A percentile compares a stretch with the other conserved stretches of the same genome.
These are phyloP conservation scores for Ceratocystis destructans DNA, from an alignment of 2,329 filamentous ascomycete genomes.

Conservation along the genomic window DNA sequence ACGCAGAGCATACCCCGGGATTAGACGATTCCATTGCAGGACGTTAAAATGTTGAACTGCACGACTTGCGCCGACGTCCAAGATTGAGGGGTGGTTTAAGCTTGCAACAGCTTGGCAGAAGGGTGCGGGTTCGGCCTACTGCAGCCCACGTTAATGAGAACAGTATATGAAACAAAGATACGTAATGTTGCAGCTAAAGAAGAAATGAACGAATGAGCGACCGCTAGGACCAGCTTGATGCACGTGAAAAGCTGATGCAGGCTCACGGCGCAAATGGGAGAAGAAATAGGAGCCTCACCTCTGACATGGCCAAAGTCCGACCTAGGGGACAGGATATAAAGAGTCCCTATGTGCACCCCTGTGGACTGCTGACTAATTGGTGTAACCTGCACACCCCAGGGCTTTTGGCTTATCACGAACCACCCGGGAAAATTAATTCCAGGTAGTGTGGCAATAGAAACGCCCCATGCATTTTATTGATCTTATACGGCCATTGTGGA, in stretches of 20 bases:
- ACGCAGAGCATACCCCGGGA: constrained; percentile 9
- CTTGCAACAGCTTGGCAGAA: background rate
- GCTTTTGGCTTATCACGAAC: background rate
- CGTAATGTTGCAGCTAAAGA: background rate
- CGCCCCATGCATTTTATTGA: background rate
- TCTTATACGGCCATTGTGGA: background rate
- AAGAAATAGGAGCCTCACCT: background rate
- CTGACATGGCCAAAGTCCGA: background rate
- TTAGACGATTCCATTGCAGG: constrained; percentile 7
- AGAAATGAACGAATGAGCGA: background rate
- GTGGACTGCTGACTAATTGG: background rate
- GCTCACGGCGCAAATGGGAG: background rate
- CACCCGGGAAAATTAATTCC: background rate
- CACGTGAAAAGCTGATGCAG: background rate
- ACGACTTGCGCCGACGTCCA: background rate
- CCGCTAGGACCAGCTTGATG: constrained; percentile 8
- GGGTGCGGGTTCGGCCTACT: background rate
- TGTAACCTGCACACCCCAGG: background rate
- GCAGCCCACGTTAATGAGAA: background rate
- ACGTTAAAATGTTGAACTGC: background rate
- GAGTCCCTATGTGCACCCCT: background rate
- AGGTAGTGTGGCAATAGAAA: background rate
- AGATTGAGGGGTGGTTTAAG: background rate
- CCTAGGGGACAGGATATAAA: background rate
- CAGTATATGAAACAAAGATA: background rate